These are phyloP conservation scores for Excoecaria agallocha DNA, from an alignment of 345 rosid species.

Conservation along the genomic window DNA sequence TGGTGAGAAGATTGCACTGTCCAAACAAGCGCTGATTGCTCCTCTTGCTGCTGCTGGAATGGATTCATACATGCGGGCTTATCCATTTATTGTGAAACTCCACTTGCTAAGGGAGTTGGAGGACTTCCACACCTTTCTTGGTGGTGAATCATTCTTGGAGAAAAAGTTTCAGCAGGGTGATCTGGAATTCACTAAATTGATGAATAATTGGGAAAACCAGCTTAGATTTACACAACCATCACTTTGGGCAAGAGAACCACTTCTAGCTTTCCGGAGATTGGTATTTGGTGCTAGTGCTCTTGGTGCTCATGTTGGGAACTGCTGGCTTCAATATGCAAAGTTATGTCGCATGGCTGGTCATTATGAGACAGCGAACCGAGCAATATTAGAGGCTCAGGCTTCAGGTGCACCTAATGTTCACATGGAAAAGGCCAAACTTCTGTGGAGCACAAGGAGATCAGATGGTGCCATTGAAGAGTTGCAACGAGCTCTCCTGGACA, in stretches of 20 bases:
- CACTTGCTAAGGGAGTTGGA: slow-evolving; percentile 84
- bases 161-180: slow-evolving; percentile 58
- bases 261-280: slow-evolving; percentile 82
- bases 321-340: slow-evolving; percentile 98
- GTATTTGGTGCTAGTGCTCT: slow-evolving; percentile 79
- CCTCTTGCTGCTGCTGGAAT: slow-evolving; percentile 99
- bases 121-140: slow-evolving; percentile 70
- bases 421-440: slow-evolving; percentile 94
- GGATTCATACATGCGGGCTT: slow-evolving; percentile 92
- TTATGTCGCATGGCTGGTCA: slow-evolving; percentile 98
- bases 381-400: slow-evolving; percentile 90
- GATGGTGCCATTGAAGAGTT: slow-evolving; percentile 91
- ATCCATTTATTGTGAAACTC: slow-evolving; percentile 89
- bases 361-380: slow-evolving; percentile 88
- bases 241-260: slow-evolving; percentile 95
- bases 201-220: slow-evolving; percentile 81
- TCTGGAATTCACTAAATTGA: slow-evolving; percentile 53
- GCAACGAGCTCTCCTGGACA: slow-evolving; percentile 82
- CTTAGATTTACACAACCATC: slow-evolving; percentile 88
- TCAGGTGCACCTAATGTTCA: slow-evolving; percentile 88
- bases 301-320: slow-evolving; percentile 86
- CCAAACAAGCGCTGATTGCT: slow-evolving; percentile 91
- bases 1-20: slow-evolving; percentile 71
- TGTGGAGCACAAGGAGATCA: slow-evolving; percentile 83
- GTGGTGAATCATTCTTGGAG: slow-evolving; percentile 76